Conservation (phyloP, 2,329 filamentous ascomycete genomes). For the Fusarium sp. region DNA sequence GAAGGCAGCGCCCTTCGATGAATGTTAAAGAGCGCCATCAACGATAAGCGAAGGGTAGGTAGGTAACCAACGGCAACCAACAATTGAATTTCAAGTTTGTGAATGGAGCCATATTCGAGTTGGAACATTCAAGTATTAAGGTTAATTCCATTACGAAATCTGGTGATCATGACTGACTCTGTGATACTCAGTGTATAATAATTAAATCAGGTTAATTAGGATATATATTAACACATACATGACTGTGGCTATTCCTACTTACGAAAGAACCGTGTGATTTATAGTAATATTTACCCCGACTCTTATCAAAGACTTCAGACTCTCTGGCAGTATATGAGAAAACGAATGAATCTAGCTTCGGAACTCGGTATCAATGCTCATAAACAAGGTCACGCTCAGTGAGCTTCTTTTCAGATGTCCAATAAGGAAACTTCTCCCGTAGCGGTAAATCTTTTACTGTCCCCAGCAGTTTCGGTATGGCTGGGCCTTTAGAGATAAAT, state of each 20-base stretch:
- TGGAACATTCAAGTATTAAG: neutral
- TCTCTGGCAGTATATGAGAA: neutral
- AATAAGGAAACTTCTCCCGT: constrained; percentile 22
- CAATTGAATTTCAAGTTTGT: neutral
- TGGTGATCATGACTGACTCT: neutral
- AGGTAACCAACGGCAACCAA: constrained; percentile 8
- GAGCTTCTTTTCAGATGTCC: constrained; percentile 4
- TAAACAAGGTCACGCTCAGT: neutral
- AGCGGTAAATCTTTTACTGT: constrained; percentile 20
- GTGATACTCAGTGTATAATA: neutral
- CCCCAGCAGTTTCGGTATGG: constrained; percentile 17
- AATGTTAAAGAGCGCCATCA: neutral
- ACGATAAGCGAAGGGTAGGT: constrained; percentile 1
- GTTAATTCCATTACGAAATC: neutral
- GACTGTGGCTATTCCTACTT: neutral
- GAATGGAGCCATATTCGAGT: neutral
- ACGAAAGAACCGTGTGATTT: neutral
- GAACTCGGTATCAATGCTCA: neutral
- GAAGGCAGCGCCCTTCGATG: constrained; percentile 1
- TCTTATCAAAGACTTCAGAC: neutral
- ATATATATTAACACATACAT: neutral
- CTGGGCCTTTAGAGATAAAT: constrained; percentile 20
- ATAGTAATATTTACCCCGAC: neutral
- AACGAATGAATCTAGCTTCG: neutral
- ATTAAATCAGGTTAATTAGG: neutral